Percentiles rank a stretch among this genome's conserved stretches.
Conservation (phyloP, 495 filamentous ascomycete genomes). For the Articulospora tetracladia region DNA sequence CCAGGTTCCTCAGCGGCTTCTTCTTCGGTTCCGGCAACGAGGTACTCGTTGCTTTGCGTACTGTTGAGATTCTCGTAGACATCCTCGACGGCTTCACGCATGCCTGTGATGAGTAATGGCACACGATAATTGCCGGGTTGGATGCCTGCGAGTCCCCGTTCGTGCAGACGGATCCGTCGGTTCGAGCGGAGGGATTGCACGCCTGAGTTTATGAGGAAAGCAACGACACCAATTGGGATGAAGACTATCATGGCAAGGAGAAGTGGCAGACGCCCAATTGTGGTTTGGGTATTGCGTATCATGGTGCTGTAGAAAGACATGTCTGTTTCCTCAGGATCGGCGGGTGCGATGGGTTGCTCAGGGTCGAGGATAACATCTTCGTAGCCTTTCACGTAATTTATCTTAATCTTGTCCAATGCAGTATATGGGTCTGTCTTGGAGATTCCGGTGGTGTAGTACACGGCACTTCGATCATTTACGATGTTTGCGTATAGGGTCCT, state of each 20-base stretch:
- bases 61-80: slow-evolving; percentile 68
- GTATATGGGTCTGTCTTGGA: slow-evolving; percentile 69
- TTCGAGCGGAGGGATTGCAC: slow-evolving; percentile 70
- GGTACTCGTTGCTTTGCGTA: slow-evolving; percentile 53
- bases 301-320: slow-evolving; percentile 10
- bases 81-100: slow-evolving; percentile 67
- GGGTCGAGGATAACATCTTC: slow-evolving; percentile 74
- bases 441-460: slow-evolving; percentile 79
- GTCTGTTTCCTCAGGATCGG: slow-evolving; percentile 19
- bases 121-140: slow-evolving; percentile 64
- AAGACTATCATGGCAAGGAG: slow-evolving; percentile 60
- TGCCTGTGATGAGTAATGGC: slow-evolving; percentile 68
- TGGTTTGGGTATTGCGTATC: slow-evolving; percentile 25
- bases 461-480: slow-evolving; percentile 74
- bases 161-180: slow-evolving; percentile 71
- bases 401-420: slow-evolving; percentile 57
- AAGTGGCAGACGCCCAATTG: slow-evolving; percentile 45
- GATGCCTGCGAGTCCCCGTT: slow-evolving; percentile 62
- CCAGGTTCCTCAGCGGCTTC: slow-evolving; percentile 14
- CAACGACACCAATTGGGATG: slow-evolving; percentile 60
- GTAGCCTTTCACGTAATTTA: slow-evolving; percentile 73
- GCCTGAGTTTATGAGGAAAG: slow-evolving; percentile 71
- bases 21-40: slow-evolving; percentile 19
- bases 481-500: slow-evolving; percentile 79
- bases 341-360: slow-evolving; percentile 51